These are phyloP conservation scores for Meyerozyma carpophila DNA, from an alignment of 1,139 yeast species.

Conservation along the genomic window DNA sequence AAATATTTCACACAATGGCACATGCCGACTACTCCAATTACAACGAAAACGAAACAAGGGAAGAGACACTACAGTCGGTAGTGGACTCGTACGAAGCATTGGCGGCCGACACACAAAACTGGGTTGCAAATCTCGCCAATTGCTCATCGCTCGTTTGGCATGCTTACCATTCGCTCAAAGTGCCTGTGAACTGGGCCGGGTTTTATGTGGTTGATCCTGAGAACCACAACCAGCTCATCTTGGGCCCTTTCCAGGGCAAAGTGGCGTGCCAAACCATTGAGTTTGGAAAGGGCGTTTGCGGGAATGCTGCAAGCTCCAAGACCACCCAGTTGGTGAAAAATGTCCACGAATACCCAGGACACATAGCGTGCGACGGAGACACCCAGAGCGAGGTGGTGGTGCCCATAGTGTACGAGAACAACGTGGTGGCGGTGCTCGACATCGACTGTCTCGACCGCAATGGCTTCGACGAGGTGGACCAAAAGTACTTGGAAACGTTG, in stretches of 20 bases:
- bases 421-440: constrained; percentile 72
- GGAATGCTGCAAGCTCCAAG: constrained; percentile 60
- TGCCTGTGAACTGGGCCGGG: constrained; percentile 86
- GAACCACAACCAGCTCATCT: constrained; percentile 41
- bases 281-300: constrained; percentile 88
- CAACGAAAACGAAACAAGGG: constrained; percentile 28
- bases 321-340: constrained; percentile 70
- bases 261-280: constrained; percentile 86
- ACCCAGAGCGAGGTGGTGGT: constrained; percentile 92
- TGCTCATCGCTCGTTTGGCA: constrained; percentile 86
- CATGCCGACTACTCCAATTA: constrained; percentile 70
- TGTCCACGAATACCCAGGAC: constrained; percentile 80
- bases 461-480: constrained; percentile 68
- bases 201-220: constrained; percentile 56
- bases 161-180: constrained; percentile 60
- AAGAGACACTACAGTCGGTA: constrained; percentile 56
- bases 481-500: constrained; percentile 52
- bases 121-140: constrained; percentile 88
- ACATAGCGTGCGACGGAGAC: constrained; percentile 95
- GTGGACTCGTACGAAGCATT: constrained; percentile 63
- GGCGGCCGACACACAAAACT: constrained; percentile 56
- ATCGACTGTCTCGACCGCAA: constrained; percentile 64
- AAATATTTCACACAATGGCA: not conserved
- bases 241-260: constrained; percentile 95
- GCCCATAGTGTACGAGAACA: constrained; percentile 51